Base-by-base conservation (phyloP, 805 yeast genomes). In the Candida ficus region DNA sequence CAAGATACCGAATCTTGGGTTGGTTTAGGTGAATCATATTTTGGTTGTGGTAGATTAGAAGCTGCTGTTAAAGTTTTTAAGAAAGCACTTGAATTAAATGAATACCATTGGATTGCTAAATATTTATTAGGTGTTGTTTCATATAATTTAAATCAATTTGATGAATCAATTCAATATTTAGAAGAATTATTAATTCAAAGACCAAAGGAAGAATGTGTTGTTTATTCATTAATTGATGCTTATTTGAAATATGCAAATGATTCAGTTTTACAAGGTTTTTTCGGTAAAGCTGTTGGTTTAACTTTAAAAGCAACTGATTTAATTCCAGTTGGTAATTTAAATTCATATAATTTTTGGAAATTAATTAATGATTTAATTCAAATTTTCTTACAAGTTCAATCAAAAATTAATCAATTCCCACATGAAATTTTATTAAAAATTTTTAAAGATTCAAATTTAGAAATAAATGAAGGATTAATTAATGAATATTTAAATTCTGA, bases 21-120 rank as follows among this genome's bases (percentile, higher is more conserved):
- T 22, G 96, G 96, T 1, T 66, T 93, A n/a, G 99, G 99, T n/a
- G 98, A 93, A 58, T 91, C 96, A 0, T 93, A 93, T 59, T 68
- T 74, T 40, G 75, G 79, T 20, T 78, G 93, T 59, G 99, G 99
- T 2, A 71, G 96, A 45, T 66, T 82, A 33, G 90, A 86, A 41
- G 95, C 98, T 3, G 87, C 96, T 0, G 68, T 75, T 9, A 89
- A 85, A 59, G 97, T 93, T 1, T 84, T 89, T 52, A 68, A 67
- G 23, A 79, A 78, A 43, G 87, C 90, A 0, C 53, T 77, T 33
- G 69, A 69, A 29, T 49, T 83, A 6, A 73, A 76, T 25, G 70
- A 75, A 0, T 61, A 63, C 1, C 73, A 76, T 38, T 77, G 86
- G 81, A 71, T 76, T 36, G 81, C 85, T 0, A 62, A 64, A 29